phyloP scores from a whole-genome alignment of 2,329 filamentous ascomycete genomes.

The Fusarium sp. region DNA sequence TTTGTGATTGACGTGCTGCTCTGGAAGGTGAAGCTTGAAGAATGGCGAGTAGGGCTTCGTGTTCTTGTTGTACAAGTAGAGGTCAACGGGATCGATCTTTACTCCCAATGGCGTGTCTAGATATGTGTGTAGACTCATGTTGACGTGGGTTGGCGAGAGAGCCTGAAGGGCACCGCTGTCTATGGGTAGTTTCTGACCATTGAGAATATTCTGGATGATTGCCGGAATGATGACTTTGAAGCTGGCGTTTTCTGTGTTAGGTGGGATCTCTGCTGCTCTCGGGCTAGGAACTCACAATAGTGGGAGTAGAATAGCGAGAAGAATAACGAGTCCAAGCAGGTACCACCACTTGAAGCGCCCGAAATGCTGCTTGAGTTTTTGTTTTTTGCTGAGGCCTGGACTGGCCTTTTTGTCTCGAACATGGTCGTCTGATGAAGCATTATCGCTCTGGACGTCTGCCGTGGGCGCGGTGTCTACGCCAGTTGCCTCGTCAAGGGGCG shows the following conservation, averaged over 20 bases:
- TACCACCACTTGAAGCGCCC: slow-evolving; percentile 60
- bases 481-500: neutral
- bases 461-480: neutral
- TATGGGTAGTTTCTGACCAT: slow-evolving; percentile 56
- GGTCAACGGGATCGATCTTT: slow-evolving; percentile 52
- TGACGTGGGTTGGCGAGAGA: slow-evolving; percentile 49
- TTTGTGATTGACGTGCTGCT: slow-evolving; percentile 50
- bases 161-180: slow-evolving; percentile 51
- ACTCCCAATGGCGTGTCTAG: slow-evolving; percentile 54
- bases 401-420: slow-evolving; percentile 25
- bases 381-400: slow-evolving; percentile 41
- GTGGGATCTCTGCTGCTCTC: no score
- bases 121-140: slow-evolving; percentile 52
- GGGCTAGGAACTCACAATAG: slow-evolving; percentile 54
- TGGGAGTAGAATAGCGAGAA: slow-evolving; percentile 59
- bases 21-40: slow-evolving; percentile 45
- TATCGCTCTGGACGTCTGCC: slow-evolving; percentile 19
- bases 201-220: slow-evolving; percentile 59
- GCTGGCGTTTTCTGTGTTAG: slow-evolving; percentile 41
- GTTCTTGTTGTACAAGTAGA: slow-evolving; percentile 57
- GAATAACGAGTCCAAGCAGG: slow-evolving; percentile 53
- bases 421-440: slow-evolving; percentile 28
- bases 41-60: slow-evolving; percentile 40
- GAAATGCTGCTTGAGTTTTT: slow-evolving; percentile 57
- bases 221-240: slow-evolving; percentile 61